A percentile compares a stretch with the other conserved stretches of the same genome.
Conservation (phyloP, 2,329 filamentous ascomycete species). For the Fusarium sp. region DNA sequence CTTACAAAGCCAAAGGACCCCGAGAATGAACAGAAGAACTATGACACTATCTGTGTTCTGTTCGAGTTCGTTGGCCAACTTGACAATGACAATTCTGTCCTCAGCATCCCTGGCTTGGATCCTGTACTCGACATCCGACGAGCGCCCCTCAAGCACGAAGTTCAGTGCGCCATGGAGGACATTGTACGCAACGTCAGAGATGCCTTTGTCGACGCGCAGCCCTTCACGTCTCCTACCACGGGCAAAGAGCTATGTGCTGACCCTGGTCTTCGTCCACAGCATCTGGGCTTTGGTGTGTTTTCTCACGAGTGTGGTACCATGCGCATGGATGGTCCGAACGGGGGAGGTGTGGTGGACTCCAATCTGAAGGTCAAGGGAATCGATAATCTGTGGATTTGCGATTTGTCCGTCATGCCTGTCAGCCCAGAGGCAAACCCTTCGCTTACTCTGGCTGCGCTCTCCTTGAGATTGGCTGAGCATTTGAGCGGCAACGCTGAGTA, state of each 20-base stretch:
- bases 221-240: background rate
- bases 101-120: constrained; percentile 25
- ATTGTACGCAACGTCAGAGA: constrained; percentile 3
- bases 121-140: constrained; percentile 26
- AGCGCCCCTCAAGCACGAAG: constrained; percentile 10
- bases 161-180: constrained; percentile 26
- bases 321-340: constrained; percentile 29
- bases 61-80: constrained; percentile 33
- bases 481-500: background rate
- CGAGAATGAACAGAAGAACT: constrained; percentile 19
- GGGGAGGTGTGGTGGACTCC: constrained; percentile 13
- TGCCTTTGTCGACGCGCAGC: constrained; percentile 9
- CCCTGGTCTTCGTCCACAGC: constrained; percentile 20
- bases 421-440: constrained; percentile 36
- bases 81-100: constrained; percentile 19
- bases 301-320: constrained; percentile 39
- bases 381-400: constrained; percentile 34
- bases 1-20: constrained; percentile 25
- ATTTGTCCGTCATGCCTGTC: constrained; percentile 34
- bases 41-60: constrained; percentile 32
- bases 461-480: constrained; percentile 29
- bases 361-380: constrained; percentile 29
- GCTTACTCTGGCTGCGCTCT: constrained; percentile 29
- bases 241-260: background rate
- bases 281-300: constrained; percentile 35